Evolutionary conservation across 345 rosid genomes (phyloP).

Genomic region (Firmiana major): DNA sequence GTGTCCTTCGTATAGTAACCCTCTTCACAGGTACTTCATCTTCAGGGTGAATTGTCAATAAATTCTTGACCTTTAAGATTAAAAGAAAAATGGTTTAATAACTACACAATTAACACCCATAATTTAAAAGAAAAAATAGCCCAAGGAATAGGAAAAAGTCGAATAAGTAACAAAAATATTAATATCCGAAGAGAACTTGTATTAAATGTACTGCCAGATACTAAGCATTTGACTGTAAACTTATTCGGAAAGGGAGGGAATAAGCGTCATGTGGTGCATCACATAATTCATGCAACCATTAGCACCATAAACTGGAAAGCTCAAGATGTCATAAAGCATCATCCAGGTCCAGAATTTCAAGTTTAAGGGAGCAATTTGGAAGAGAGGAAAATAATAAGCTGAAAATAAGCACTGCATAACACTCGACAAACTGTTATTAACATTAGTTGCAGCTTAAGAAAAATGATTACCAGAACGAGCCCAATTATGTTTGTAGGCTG

Average conservation of each 20-base stretch:
- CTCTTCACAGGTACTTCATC: constrained; percentile 74
- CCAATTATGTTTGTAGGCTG: constrained; percentile 86
- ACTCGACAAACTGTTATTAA: background rate
- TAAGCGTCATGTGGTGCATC: background rate
- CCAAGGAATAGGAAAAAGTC: background rate
- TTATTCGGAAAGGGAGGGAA: background rate
- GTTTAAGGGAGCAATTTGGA: background rate
- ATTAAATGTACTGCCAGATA: background rate
- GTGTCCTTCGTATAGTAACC: constrained; percentile 84
- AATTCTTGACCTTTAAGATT: constrained; percentile 63
- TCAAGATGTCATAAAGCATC: background rate
- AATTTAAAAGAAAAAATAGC: background rate
- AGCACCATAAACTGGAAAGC: background rate
- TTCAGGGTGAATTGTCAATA: constrained; percentile 78
- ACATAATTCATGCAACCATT: background rate
- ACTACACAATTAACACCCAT: background rate
- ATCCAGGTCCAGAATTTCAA: background rate
- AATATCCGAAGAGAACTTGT: background rate
- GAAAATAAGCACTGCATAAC: background rate
- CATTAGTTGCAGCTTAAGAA: background rate
- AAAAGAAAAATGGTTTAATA: background rate
- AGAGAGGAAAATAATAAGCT: background rate
- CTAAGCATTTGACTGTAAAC: background rate
- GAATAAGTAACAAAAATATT: background rate
- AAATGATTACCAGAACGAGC: constrained; percentile 55